Evolutionary conservation across 768 basidiomycete genomes (phyloP).

Genomic region (Cystoderma amianthinum): DNA sequence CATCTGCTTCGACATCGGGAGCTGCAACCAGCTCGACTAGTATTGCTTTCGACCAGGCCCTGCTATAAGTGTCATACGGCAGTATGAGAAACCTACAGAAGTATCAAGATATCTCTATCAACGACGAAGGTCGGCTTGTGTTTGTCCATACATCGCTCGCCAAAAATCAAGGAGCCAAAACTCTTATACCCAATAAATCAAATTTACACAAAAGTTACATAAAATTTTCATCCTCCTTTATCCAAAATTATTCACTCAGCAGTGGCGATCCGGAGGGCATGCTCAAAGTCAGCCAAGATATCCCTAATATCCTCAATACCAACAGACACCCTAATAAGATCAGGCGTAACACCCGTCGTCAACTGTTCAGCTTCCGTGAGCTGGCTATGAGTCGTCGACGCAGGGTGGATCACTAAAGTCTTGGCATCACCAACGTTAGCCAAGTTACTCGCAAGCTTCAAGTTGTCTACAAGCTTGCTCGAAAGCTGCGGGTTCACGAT

Average conservation of each 20-base stretch:
- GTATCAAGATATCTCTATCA: too few species aligned
- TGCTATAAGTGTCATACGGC: too few species aligned
- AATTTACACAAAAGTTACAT: too few species aligned
- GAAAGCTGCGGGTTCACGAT: constrained; percentile 47
- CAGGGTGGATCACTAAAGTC: constrained; percentile 74
- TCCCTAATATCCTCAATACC: constrained; percentile 35
- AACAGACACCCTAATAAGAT: constrained; percentile 52
- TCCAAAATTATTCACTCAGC: constrained; percentile 1
- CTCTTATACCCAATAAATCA: too few species aligned
- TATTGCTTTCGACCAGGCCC: too few species aligned
- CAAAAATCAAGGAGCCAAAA: too few species aligned
- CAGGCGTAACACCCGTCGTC: constrained; percentile 64
- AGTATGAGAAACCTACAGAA: too few species aligned
- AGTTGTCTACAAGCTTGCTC: constrained; percentile 57
- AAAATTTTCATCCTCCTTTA: too few species aligned
- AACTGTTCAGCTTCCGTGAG: constrained; percentile 52
- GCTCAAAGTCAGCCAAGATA: constrained; percentile 35
- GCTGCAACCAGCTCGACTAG: too few species aligned
- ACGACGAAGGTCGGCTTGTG: too few species aligned
- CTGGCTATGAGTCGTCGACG: constrained; percentile 72
- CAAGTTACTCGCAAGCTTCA: constrained; percentile 65
- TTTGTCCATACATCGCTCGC: too few species aligned
- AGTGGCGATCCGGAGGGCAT: constrained; percentile 20
- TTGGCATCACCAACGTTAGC: constrained; percentile 80
- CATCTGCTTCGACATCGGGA: too few species aligned